Percentiles rank a stretch among this genome's conserved stretches.
Evolutionary conservation across 2,329 filamentous ascomycete genomes (phyloP).

Genomic region (Neophaeococcomyces mojaviensis): DNA sequence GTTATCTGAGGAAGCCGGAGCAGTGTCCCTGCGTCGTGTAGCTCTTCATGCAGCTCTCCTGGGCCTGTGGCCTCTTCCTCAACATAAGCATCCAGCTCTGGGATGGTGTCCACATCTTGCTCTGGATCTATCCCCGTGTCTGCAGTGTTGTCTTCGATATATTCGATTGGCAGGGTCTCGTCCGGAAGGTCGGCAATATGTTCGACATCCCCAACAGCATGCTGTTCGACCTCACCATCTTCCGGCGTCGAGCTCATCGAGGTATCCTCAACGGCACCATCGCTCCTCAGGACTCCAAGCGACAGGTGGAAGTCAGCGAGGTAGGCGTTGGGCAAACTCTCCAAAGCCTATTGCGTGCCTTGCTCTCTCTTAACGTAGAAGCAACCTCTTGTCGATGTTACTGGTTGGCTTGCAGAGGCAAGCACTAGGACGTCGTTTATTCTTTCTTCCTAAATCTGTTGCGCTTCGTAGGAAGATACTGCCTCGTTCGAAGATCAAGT

Average conservation of each 20-base stretch:
- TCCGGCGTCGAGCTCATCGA: constrained; percentile 64
- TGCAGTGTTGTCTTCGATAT: constrained; percentile 10
- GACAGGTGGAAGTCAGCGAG: too few relatives aligned
- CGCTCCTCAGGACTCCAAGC: constrained; percentile 9
- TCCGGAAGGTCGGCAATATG: constrained; percentile 25
- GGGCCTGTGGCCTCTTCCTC: constrained; percentile 10
- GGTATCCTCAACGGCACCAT: constrained; percentile 24
- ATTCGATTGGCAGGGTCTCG: constrained; percentile 16
- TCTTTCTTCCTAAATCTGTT: too few relatives aligned
- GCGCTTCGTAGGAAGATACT: too few relatives aligned
- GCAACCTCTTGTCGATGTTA: too few relatives aligned
- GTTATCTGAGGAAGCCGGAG: not conserved
- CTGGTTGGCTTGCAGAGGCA: too few relatives aligned
- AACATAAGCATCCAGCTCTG: constrained; percentile 12
- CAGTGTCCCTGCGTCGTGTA: constrained; percentile 19
- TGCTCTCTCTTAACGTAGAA: too few relatives aligned
- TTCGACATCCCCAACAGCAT: constrained; percentile 41
- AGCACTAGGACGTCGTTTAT: too few relatives aligned
- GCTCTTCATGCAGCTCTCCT: constrained; percentile 15
- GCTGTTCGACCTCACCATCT: constrained; percentile 54
- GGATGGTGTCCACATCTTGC: constrained; percentile 17
- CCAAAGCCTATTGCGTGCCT: too few relatives aligned
- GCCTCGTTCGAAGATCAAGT: too few relatives aligned
- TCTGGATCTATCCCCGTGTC: constrained; percentile 24
- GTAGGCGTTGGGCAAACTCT: too few relatives aligned